A percentile compares a stretch with the other conserved stretches of the same genome.
Evolutionary conservation across 345 rosid genomes (phyloP).

Genomic region (Trapa bicornis): DNA sequence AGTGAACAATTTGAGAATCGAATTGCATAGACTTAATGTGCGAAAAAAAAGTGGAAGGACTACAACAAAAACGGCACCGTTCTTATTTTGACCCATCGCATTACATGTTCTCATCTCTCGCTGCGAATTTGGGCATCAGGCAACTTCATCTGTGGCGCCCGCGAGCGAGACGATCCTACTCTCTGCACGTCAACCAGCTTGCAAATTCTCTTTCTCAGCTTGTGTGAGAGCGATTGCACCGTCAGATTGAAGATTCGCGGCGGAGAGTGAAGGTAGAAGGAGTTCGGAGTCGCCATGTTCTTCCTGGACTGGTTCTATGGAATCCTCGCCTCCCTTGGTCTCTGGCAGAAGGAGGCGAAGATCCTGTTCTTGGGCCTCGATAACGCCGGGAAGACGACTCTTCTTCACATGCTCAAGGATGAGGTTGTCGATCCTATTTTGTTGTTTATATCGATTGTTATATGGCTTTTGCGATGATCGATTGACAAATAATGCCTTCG

Average conservation of each 20-base stretch:
- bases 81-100: too few species aligned
- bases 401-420: conserved; percentile 89
- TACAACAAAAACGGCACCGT: too few species aligned
- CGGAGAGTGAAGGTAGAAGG: background rate
- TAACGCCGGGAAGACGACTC: conserved; percentile 84
- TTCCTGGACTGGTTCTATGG: conserved; percentile 83
- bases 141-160: background rate
- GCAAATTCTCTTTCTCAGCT: background rate
- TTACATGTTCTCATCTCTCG: background rate
- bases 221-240: background rate
- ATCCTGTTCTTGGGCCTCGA: conserved; percentile 86
- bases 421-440: conserved; percentile 34
- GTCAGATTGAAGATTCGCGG: background rate
- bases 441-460: background rate
- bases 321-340: conserved; percentile 68
- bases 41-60: too few species aligned
- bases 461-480: background rate
- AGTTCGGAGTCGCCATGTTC: conserved; percentile 33
- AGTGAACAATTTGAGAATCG: too few species aligned
- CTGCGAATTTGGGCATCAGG: background rate
- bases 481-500: background rate
- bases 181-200: background rate
- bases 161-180: background rate
- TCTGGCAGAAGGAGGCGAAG: conserved; percentile 94
- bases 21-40: too few species aligned